Percentiles rank a stretch among this genome's conserved stretches.
Evolutionary conservation across 2,329 filamentous ascomycete genomes (phyloP).

Genomic region (Xylariales sp.): DNA sequence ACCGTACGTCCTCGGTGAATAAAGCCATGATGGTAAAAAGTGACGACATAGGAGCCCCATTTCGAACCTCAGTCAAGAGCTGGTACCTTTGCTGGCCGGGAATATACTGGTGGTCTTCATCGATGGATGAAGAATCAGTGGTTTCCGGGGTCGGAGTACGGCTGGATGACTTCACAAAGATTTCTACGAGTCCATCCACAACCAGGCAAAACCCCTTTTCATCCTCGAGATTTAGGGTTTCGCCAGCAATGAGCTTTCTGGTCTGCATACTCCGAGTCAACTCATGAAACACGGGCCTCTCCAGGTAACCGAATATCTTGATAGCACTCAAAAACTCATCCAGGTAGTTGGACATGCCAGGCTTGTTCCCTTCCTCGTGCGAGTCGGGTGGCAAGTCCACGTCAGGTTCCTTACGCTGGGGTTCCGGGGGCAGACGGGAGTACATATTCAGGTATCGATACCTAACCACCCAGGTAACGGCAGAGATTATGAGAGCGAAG

Average conservation of each 20-base stretch:
- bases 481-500: slow-evolving; percentile 71
- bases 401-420: slow-evolving; percentile 91
- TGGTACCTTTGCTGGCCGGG: slow-evolving; percentile 82
- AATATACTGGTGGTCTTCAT: slow-evolving; percentile 60
- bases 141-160: slow-evolving; percentile 29
- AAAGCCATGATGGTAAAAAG: slow-evolving; percentile 95
- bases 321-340: slow-evolving; percentile 98
- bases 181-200: slow-evolving; percentile 92
- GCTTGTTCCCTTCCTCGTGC: slow-evolving; percentile 84
- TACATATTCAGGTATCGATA: slow-evolving; percentile 98
- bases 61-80: slow-evolving; percentile 92
- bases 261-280: slow-evolving; percentile 98
- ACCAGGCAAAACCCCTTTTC: slow-evolving; percentile 98
- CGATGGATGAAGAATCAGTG: slow-evolving; percentile 52
- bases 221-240: slow-evolving; percentile 91
- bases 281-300: slow-evolving; percentile 95
- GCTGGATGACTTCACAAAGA: slow-evolving; percentile 86
- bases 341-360: slow-evolving; percentile 89
- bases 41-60: slow-evolving; percentile 97
- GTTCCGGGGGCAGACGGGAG: slow-evolving; percentile 85
- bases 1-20: slow-evolving; percentile 90
- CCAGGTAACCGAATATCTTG: slow-evolving; percentile 97
- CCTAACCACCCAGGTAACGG: slow-evolving; percentile 85
- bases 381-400: slow-evolving; percentile 93
- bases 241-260: slow-evolving; percentile 88